These are phyloP conservation scores for Globomyces pollinis-pini DNA, from an alignment of 192 early-diverging fungal genomes.

Conservation along the genomic window DNA sequence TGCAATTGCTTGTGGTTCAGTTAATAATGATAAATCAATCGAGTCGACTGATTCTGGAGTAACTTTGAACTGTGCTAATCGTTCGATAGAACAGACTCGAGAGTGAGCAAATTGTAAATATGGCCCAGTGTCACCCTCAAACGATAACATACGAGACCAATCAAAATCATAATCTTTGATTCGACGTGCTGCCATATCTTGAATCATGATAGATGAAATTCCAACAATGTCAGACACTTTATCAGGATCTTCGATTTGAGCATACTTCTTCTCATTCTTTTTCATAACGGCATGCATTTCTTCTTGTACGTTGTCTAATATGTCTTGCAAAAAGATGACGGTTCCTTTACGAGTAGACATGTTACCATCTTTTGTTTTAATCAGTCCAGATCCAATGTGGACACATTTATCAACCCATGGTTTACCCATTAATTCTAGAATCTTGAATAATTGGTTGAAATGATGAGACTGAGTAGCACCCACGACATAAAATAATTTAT, in stretches of 20 bases:
- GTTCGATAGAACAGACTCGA: constrained; percentile 91
- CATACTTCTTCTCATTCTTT: constrained; percentile 79
- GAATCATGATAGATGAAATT: constrained; percentile 84
- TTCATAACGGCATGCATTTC: constrained; percentile 88
- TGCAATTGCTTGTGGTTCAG: constrained; percentile 60
- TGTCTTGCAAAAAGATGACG: constrained; percentile 91
- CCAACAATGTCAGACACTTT: constrained; percentile 80
- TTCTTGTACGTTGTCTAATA: constrained; percentile 78
- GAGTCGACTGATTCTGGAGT: background rate
- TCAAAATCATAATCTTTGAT: constrained; percentile 94
- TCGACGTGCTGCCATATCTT: constrained; percentile 85
- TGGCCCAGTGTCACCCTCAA: constrained; percentile 98
- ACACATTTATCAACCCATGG: constrained; percentile 75
- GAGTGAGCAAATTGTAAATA: constrained; percentile 99
- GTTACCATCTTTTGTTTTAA: constrained; percentile 63
- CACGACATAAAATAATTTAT: constrained; percentile 89
- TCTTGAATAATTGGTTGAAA: constrained; percentile 92
- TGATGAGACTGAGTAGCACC: constrained; percentile 85
- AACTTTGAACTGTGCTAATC: too few species aligned
- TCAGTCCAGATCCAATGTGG: constrained; percentile 93
- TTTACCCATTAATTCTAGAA: constrained; percentile 70
- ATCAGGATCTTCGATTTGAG: constrained; percentile 74
- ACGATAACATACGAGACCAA: constrained; percentile 84
- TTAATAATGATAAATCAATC: constrained; percentile 55
- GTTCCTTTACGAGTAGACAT: constrained; percentile 97